Percentiles rank a stretch among this genome's conserved stretches.
Conservation (phyloP, 331 rosid species). For the Quercus lobata region DNA sequence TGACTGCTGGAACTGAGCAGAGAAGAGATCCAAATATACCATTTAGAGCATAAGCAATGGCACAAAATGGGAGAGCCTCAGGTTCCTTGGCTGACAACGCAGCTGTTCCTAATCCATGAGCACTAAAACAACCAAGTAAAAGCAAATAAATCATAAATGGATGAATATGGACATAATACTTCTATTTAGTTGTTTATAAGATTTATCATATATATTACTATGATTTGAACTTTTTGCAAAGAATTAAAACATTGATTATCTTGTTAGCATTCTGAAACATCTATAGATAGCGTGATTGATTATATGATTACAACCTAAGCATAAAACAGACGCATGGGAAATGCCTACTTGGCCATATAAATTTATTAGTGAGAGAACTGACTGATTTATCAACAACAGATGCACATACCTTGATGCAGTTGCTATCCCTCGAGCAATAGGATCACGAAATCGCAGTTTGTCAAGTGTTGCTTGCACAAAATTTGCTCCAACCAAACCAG, state of each 20-base stretch:
- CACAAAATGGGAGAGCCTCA: conserved; percentile 95
- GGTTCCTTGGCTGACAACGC: conserved; percentile 97
- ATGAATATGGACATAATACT: neutral
- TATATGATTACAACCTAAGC: neutral
- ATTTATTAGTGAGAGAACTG: neutral
- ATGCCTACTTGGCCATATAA: no score
- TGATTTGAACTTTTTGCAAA: neutral
- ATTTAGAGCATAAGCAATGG: conserved; percentile 87
- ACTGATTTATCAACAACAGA: neutral
- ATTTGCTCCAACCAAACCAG: conserved; percentile 94
- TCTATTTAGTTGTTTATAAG: neutral
- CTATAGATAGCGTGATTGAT: neutral
- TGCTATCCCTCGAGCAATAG: conserved; percentile 96
- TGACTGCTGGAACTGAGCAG: conserved; percentile 79
- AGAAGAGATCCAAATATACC: conserved; percentile 88
- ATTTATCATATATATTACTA: neutral
- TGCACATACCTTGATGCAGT: conserved; percentile 85
- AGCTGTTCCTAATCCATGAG: conserved; percentile 97
- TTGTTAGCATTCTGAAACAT: neutral
- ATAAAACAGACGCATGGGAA: no score
- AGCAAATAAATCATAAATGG: conserved; percentile 1
- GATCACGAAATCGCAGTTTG: conserved; percentile 68
- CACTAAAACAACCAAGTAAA: conserved; percentile 38
- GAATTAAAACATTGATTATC: neutral
- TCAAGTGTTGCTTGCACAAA: conserved; percentile 87